Evolutionary conservation across 495 filamentous ascomycete genomes (phyloP).

Genomic region (Penicillium riverlandense): DNA sequence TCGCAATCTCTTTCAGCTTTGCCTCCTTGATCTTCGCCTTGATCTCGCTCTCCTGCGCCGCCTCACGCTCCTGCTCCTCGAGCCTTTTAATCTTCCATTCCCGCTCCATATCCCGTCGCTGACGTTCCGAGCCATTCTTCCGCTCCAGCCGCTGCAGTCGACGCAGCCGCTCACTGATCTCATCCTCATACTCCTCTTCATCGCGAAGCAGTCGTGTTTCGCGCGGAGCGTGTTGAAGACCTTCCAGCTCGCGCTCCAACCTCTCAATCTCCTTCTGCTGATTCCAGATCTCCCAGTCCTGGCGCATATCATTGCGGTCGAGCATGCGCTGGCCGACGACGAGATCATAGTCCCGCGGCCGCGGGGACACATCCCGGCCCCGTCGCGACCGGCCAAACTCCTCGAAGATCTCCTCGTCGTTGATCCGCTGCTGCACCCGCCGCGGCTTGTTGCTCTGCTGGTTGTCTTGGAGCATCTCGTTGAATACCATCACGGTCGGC

Average conservation of each 20-base stretch:
- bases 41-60: constrained; percentile 15
- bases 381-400: constrained; percentile 17
- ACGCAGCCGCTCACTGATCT: constrained; percentile 26
- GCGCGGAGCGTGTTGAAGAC: constrained; percentile 13
- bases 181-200: constrained; percentile 33
- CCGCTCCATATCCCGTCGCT: constrained; percentile 22
- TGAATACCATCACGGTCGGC: constrained; percentile 19
- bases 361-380: constrained; percentile 14
- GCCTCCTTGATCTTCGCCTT: constrained; percentile 10
- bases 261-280: constrained; percentile 40
- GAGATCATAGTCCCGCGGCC: constrained; percentile 29
- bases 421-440: constrained; percentile 12
- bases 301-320: constrained; percentile 28
- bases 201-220: constrained; percentile 21
- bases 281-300: constrained; percentile 33
- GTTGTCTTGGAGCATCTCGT: constrained; percentile 14
- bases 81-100: constrained; percentile 20
- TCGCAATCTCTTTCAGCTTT: constrained; percentile 25
- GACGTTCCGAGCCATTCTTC: constrained; percentile 24
- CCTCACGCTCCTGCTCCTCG: constrained; percentile 12
- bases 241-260: constrained; percentile 36
- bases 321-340: constrained; percentile 30
- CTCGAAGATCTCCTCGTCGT: constrained; percentile 25
- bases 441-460: constrained; percentile 10
- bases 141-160: constrained; percentile 27